A percentile compares a stretch with the other conserved stretches of the same genome.
Conservation (phyloP, 495 filamentous ascomycete genomes). For the Parathielavia appendiculata region DNA sequence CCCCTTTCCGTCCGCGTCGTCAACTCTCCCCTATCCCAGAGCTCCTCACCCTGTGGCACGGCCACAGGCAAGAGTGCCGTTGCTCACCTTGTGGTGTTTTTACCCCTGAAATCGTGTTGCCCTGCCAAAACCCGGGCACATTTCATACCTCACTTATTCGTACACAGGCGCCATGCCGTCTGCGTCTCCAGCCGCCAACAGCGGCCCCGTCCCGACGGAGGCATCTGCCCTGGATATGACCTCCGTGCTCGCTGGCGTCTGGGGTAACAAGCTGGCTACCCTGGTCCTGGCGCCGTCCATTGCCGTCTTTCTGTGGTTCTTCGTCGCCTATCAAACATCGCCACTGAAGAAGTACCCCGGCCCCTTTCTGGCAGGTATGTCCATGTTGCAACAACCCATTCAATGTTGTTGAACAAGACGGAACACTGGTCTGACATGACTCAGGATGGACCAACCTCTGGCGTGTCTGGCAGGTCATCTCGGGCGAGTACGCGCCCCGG, state of each 20-base stretch:
- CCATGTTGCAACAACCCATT: too few relatives aligned
- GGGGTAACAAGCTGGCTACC: conserved; percentile 13
- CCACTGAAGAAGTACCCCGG: conserved; percentile 32
- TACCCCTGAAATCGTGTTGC: not conserved
- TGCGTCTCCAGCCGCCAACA: conserved; percentile 4
- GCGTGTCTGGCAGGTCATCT: conserved; percentile 27
- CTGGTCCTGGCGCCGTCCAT: conserved; percentile 8
- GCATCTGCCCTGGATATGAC: conserved; percentile 2
- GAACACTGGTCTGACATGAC: not conserved
- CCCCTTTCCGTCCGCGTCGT: not conserved
- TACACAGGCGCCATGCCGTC: conserved; percentile 13
- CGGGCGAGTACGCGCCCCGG: conserved; percentile 23
- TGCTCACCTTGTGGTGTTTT: not conserved
- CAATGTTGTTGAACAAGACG: too few relatives aligned
- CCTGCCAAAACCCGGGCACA: not conserved
- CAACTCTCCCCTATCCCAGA: not conserved
- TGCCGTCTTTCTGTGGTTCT: conserved; percentile 26
- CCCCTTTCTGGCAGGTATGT: conserved; percentile 28
- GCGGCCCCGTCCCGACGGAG: not conserved
- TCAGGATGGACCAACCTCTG: conserved; percentile 32
- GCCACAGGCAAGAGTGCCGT: not conserved
- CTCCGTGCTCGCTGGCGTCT: conserved; percentile 4
- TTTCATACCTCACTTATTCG: too few relatives aligned
- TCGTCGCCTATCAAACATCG: conserved; percentile 24
- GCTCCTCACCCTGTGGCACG: not conserved